phyloP scores from a whole-genome alignment of 441 rosid species.

The Adansonia gregorii region DNA sequence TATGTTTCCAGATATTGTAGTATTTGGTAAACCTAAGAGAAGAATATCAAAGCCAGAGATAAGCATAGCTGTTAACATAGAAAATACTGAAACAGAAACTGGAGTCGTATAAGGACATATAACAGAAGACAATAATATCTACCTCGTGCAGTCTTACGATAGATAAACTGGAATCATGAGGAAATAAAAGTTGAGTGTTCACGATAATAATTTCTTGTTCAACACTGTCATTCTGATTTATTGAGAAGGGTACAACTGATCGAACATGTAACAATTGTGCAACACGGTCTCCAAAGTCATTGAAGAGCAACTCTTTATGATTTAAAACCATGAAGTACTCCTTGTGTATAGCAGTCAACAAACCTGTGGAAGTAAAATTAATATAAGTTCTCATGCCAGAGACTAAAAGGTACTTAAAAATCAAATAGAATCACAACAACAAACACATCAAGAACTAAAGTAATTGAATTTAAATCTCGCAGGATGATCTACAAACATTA shows the following conservation, averaged over 20 bases:
- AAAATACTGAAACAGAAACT: neutral
- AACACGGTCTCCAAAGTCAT: constrained; percentile 90
- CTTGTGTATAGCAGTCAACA: constrained; percentile 71
- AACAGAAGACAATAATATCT: neutral
- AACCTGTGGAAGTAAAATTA: constrained; percentile 51
- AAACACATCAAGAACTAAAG: constrained; percentile 17
- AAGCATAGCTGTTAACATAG: neutral
- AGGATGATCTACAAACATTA: constrained; percentile 15
- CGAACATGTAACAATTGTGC: constrained; percentile 86
- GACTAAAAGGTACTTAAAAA: constrained; percentile 3
- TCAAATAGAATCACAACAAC: neutral
- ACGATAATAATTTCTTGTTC: constrained; percentile 79
- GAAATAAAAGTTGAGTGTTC: constrained; percentile 87
- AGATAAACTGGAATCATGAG: constrained; percentile 78
- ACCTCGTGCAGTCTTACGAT: constrained; percentile 89
- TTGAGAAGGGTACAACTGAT: constrained; percentile 54
- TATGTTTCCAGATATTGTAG: constrained; percentile 69
- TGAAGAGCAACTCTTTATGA: constrained; percentile 73
- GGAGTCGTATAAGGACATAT: neutral
- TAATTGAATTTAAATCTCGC: constrained; percentile 9
- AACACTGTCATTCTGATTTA: constrained; percentile 34
- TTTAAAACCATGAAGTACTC: constrained; percentile 63
- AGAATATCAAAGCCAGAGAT: constrained; percentile 18
- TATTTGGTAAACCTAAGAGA: constrained; percentile 77
- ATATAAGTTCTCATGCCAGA: constrained; percentile 23